Evolutionary conservation across 306 rosid species (phyloP).

Genomic region (Dryas drummondii): DNA sequence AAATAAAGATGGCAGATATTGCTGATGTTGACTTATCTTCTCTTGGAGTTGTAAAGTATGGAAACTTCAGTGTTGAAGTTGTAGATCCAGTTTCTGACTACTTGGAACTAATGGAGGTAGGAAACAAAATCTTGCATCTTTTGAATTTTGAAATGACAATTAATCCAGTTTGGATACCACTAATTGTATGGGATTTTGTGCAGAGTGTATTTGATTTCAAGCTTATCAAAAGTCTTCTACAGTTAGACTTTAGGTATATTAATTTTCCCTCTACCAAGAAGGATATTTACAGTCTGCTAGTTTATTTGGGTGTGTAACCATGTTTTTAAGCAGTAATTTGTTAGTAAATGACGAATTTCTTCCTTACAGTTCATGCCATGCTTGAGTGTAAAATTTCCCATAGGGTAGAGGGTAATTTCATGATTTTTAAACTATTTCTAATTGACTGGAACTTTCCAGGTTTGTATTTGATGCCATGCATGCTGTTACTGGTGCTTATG

Average conservation of each 20-base stretch:
- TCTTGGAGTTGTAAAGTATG: constrained; percentile 64
- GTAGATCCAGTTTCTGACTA: constrained; percentile 89
- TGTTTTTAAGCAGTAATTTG: neutral
- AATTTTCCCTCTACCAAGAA: constrained; percentile 11
- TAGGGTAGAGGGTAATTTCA: constrained; percentile 1
- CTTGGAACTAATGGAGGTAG: constrained; percentile 87
- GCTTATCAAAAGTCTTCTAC: constrained; percentile 73
- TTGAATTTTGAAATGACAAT: constrained; percentile 21
- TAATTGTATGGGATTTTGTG: constrained; percentile 35
- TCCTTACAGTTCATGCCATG: neutral
- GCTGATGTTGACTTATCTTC: constrained; percentile 83
- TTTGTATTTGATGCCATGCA: constrained; percentile 94
- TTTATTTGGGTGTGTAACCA: neutral
- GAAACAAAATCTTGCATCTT: constrained; percentile 23
- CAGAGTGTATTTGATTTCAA: constrained; percentile 87
- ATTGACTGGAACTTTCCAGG: constrained; percentile 42
- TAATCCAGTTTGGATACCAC: constrained; percentile 24
- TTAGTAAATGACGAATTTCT: neutral
- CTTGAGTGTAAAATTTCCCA: constrained; percentile 16
- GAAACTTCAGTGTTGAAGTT: constrained; percentile 87
- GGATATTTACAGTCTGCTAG: constrained; percentile 15
- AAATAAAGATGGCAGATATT: constrained; percentile 81
- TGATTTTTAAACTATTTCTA: constrained; percentile 24
- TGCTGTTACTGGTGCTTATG: constrained; percentile 97
- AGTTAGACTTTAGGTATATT: constrained; percentile 74